Conservation (phyloP, 257 asterid genomes). For the Prunella vulgaris region DNA sequence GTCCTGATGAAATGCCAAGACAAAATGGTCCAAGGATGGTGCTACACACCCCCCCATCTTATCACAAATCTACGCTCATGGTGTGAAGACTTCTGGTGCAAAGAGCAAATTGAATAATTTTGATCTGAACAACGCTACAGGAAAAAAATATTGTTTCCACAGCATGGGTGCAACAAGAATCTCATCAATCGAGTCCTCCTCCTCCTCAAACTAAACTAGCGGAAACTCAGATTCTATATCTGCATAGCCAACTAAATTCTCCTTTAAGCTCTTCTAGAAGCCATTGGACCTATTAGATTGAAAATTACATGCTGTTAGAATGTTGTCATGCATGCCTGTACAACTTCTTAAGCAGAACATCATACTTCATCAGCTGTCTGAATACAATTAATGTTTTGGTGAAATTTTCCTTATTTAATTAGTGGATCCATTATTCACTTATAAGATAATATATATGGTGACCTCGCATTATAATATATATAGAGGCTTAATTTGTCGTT, state of each 20-base stretch:
- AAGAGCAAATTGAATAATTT: slow-evolving; percentile 58
- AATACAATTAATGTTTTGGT: background rate
- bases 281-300: background rate
- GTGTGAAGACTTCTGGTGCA: slow-evolving; percentile 43
- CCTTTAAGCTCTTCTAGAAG: slow-evolving; percentile 11
- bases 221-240: slow-evolving; percentile 80
- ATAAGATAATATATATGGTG: no score
- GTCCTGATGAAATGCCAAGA: slow-evolving; percentile 37
- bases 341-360: slow-evolving; percentile 3
- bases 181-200: slow-evolving; percentile 77
- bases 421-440: no score
- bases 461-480: no score
- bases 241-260: slow-evolving; percentile 43
- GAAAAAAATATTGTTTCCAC: slow-evolving; percentile 37
- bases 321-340: slow-evolving; percentile 1
- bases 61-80: slow-evolving; percentile 44
- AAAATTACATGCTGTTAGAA: background rate
- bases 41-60: slow-evolving; percentile 36
- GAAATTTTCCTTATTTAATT: background rate
- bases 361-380: background rate
- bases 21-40: slow-evolving; percentile 30
- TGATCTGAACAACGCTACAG: slow-evolving; percentile 61
- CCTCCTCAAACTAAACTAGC: no score
- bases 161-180: slow-evolving; percentile 69
- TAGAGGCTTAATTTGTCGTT: background rate